These are phyloP conservation scores for Dalechampia spathulata DNA, from an alignment of 441 rosid species.

Conservation along the genomic window DNA sequence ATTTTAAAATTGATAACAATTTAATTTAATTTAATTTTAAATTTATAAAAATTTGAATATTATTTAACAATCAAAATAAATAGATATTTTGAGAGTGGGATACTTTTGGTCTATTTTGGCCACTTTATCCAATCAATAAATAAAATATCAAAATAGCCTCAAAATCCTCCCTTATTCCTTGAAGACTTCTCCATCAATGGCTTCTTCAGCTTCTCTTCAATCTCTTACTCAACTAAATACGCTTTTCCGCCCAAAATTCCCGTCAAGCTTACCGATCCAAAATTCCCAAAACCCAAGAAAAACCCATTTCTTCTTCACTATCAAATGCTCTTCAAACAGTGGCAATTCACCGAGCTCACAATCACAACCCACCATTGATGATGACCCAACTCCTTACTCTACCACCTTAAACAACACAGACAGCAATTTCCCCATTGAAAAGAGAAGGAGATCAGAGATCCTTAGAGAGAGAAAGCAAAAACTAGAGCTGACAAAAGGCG, in stretches of 20 bases:
- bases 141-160: background rate
- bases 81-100: too few relatives aligned
- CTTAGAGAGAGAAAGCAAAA: constrained; percentile 37
- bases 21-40: too few relatives aligned
- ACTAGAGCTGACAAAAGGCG: constrained; percentile 32
- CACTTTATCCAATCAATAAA: background rate
- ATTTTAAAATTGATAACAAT: too few relatives aligned
- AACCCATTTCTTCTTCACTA: constrained; percentile 10
- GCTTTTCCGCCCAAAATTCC: constrained; percentile 14
- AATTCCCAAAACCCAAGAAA: constrained; percentile 7
- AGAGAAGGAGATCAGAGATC: constrained; percentile 64
- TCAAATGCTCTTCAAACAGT: constrained; percentile 29
- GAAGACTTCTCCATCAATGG: constrained; percentile 19
- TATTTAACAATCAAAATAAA: too few relatives aligned
- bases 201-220: constrained; percentile 26
- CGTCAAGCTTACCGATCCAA: constrained; percentile 4
- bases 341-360: too few relatives aligned
- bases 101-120: too few relatives aligned
- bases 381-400: constrained; percentile 40
- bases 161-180: constrained; percentile 3
- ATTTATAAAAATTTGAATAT: too few relatives aligned
- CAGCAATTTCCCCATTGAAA: constrained; percentile 63
- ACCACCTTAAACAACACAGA: constrained; percentile 39
- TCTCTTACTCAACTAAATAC: constrained; percentile 23
- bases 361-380: constrained; percentile 16